These are phyloP conservation scores for Heliosperma pusillum DNA, from an alignment of 148 eudicot genomes.

Conservation along the genomic window DNA sequence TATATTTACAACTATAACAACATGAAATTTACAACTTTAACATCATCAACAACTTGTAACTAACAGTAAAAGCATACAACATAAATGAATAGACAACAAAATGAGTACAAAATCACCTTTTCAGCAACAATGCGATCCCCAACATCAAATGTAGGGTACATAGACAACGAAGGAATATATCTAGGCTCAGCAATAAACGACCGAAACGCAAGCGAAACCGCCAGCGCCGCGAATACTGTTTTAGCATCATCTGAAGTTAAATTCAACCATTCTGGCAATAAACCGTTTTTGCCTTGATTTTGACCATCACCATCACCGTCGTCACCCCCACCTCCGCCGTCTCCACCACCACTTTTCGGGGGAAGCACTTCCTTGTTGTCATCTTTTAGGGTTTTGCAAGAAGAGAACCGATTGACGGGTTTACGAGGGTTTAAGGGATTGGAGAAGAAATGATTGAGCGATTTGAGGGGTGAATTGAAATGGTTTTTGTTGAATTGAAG, in stretches of 20 bases:
- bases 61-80: too few relatives aligned
- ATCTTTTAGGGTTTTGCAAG: slow-evolving; percentile 49
- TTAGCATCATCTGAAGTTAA: slow-evolving; percentile 77
- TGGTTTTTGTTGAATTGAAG: slow-evolving; percentile 32
- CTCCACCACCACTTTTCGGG: slow-evolving; percentile 38
- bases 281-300: slow-evolving; percentile 29
- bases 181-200: slow-evolving; percentile 92
- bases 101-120: slow-evolving; percentile 49
- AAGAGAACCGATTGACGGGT: slow-evolving; percentile 26
- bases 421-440: slow-evolving; percentile 20
- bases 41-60: too few relatives aligned
- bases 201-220: slow-evolving; percentile 79
- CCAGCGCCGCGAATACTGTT: slow-evolving; percentile 77
- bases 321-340: slow-evolving; percentile 44
- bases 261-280: slow-evolving; percentile 85
- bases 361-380: slow-evolving; percentile 40
- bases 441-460: slow-evolving; percentile 25
- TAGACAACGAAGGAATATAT: slow-evolving; percentile 91
- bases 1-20: too few relatives aligned
- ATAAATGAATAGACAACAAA: background rate
- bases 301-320: slow-evolving; percentile 52
- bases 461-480: slow-evolving; percentile 36
- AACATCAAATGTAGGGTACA: slow-evolving; percentile 96
- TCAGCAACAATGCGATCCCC: slow-evolving; percentile 95
- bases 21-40: too few relatives aligned